These are phyloP conservation scores for Ochromonadaceae sp. DNA, from an alignment of 352 stramenopile genomes.

Conservation along the genomic window DNA sequence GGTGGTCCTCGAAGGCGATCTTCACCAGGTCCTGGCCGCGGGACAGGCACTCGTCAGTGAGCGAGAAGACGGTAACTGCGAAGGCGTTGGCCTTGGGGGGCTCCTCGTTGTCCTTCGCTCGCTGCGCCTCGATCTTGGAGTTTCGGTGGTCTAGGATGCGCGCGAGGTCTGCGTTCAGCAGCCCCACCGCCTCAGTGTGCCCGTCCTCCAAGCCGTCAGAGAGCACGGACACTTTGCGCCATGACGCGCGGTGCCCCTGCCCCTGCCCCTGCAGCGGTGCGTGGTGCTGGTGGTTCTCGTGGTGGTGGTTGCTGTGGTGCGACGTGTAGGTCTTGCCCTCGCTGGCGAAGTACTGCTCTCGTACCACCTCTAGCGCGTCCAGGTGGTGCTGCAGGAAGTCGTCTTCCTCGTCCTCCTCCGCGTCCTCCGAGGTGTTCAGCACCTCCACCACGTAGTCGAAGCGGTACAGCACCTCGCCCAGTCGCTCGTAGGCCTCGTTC, in stretches of 20 bases:
- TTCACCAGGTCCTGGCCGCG: conserved; percentile 27
- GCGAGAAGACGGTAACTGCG: conserved; percentile 32
- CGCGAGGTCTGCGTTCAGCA: too few relatives aligned
- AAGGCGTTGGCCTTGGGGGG: conserved; percentile 27
- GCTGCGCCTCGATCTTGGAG: background rate
- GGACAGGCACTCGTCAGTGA: conserved; percentile 15
- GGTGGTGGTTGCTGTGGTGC: too few relatives aligned
- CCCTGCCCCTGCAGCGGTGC: too few relatives aligned
- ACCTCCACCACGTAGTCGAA: conserved; percentile 8
- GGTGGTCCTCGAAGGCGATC: conserved; percentile 27
- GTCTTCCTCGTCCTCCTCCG: conserved; percentile 10
- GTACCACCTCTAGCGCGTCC: conserved; percentile 11
- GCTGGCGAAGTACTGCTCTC: background rate
- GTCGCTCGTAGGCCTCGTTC: background rate
- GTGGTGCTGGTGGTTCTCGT: too few relatives aligned
- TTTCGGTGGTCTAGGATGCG: background rate
- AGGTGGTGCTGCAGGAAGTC: background rate
- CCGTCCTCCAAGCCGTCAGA: too few relatives aligned
- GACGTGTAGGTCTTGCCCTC: too few relatives aligned
- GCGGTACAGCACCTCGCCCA: background rate
- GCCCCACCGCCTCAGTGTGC: too few relatives aligned
- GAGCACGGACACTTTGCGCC: too few relatives aligned
- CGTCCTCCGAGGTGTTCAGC: background rate
- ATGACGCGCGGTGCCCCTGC: too few relatives aligned
- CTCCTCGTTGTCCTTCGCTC: background rate